A percentile compares a stretch with the other conserved stretches of the same genome.
phyloP scores from a whole-genome alignment of 2,329 filamentous ascomycete species.

The Dactylellina sp. region DNA sequence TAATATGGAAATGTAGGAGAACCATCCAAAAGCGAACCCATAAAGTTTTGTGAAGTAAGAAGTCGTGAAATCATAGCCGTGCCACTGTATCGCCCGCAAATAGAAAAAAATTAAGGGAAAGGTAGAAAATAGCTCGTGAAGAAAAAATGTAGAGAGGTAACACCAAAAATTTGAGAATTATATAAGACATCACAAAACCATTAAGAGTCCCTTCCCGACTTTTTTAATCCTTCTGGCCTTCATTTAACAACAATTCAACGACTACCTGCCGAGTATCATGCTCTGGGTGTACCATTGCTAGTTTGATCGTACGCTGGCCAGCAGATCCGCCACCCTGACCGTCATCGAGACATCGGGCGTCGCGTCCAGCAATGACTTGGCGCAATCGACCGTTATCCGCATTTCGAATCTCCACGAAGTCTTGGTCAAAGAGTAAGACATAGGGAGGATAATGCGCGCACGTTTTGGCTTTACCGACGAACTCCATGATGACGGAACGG shows the following conservation, averaged over 20 bases:
- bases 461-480: slow-evolving; percentile 89
- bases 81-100: slow-evolving; percentile 51
- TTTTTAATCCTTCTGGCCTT: slow-evolving; percentile 75
- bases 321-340: slow-evolving; percentile 75
- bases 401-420: slow-evolving; percentile 97
- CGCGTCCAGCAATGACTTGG: slow-evolving; percentile 91
- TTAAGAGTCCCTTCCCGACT: neutral
- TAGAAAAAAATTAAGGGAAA: slow-evolving; percentile 8
- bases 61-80: slow-evolving; percentile 44
- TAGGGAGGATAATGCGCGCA: slow-evolving; percentile 93
- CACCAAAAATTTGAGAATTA: slow-evolving; percentile 13
- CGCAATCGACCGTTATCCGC: slow-evolving; percentile 92
- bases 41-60: slow-evolving; percentile 11
- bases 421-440: slow-evolving; percentile 90
- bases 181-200: slow-evolving; percentile 9
- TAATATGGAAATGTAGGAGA: slow-evolving; percentile 8
- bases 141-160: slow-evolving; percentile 19
- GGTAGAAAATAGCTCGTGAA: neutral
- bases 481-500: slow-evolving; percentile 96
- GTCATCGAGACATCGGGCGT: slow-evolving; percentile 91
- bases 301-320: slow-evolving; percentile 81
- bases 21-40: slow-evolving; percentile 15
- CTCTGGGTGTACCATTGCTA: slow-evolving; percentile 94
- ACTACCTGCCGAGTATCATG: slow-evolving; percentile 85
- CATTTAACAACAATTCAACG: slow-evolving; percentile 90